A percentile compares a stretch with the other conserved stretches of the same genome.
Evolutionary conservation across 2,329 filamentous ascomycete genomes (phyloP).

Genomic region (Ophiostoma sp.): DNA sequence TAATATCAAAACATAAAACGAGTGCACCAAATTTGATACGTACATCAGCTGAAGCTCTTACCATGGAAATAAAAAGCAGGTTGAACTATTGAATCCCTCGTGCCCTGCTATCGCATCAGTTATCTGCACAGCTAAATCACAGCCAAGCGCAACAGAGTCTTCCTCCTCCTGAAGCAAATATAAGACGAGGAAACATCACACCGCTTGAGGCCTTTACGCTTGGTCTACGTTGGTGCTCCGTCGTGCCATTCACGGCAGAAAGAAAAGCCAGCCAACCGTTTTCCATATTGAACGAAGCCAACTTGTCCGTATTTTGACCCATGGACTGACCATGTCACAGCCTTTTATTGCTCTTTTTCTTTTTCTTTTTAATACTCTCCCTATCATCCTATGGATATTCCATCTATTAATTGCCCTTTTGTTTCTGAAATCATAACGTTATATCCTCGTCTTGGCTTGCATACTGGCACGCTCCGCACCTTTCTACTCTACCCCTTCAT

Average conservation of each 20-base stretch:
- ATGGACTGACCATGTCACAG: not conserved
- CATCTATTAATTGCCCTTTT: not conserved
- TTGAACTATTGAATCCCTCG: not conserved
- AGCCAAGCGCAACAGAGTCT: not conserved
- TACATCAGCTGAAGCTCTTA: too few relatives aligned
- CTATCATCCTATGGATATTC: not conserved
- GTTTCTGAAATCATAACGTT: not conserved
- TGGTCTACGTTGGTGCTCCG: not conserved
- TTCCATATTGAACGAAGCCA: not conserved
- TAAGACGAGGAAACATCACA: not conserved
- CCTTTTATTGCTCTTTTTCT: not conserved
- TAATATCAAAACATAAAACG: too few relatives aligned
- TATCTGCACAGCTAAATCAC: not conserved
- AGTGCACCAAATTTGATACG: too few relatives aligned
- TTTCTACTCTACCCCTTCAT: not conserved
- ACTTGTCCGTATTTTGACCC: not conserved
- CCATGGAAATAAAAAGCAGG: not conserved
- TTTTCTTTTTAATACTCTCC: too few relatives aligned
- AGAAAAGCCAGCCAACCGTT: not conserved
- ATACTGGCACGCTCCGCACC: not conserved
- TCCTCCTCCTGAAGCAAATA: not conserved
- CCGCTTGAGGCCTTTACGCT: not conserved
- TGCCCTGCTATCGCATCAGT: too few relatives aligned
- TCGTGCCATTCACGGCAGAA: not conserved
- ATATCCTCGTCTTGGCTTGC: not conserved